phyloP scores from a whole-genome alignment of 164 flowering plant genomes.

The Tetracentron sinense region DNA sequence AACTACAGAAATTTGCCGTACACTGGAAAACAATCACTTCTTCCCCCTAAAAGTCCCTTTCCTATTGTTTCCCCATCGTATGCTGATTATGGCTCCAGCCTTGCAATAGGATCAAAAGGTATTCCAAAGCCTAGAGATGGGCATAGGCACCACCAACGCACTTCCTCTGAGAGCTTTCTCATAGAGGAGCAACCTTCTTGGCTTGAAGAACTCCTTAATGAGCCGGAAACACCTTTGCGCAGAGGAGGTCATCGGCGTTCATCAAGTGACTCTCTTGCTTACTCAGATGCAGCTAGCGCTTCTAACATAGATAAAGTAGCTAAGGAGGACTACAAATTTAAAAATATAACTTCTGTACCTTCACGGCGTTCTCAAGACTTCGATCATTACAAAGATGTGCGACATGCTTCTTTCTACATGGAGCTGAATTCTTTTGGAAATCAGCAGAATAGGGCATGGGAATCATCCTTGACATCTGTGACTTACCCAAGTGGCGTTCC shows the following conservation, averaged over 20 bases:
- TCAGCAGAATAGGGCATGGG: conserved; percentile 37
- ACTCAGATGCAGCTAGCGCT: conserved; percentile 37
- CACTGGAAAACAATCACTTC: conserved; percentile 52
- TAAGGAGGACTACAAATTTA: conserved; percentile 34
- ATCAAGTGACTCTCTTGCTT: conserved; percentile 78
- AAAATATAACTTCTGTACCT: conserved; percentile 27
- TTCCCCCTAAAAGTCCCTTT: conserved; percentile 77
- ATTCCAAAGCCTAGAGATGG: conserved; percentile 48
- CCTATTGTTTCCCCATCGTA: conserved; percentile 42
- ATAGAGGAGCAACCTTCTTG: conserved; percentile 78
- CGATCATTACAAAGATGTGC: conserved; percentile 32
- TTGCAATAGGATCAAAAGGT: conserved; percentile 34
- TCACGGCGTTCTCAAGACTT: conserved; percentile 45
- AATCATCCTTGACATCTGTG: conserved; percentile 22
- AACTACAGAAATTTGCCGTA: conserved; percentile 35
- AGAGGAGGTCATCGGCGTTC: conserved; percentile 67
- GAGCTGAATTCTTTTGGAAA: conserved; percentile 28
- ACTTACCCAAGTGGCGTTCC: conserved; percentile 23
- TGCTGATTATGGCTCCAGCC: conserved; percentile 37
- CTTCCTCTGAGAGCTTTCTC: conserved; percentile 60
- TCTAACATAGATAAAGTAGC: conserved; percentile 31
- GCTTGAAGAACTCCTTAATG: conserved; percentile 78
- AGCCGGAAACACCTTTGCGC: conserved; percentile 63
- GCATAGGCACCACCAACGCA: conserved; percentile 47
- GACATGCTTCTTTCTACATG: conserved; percentile 31